These are phyloP conservation scores for Hebeloma cylindrosporum DNA, from an alignment of 768 basidiomycete genomes.

Conservation along the genomic window DNA sequence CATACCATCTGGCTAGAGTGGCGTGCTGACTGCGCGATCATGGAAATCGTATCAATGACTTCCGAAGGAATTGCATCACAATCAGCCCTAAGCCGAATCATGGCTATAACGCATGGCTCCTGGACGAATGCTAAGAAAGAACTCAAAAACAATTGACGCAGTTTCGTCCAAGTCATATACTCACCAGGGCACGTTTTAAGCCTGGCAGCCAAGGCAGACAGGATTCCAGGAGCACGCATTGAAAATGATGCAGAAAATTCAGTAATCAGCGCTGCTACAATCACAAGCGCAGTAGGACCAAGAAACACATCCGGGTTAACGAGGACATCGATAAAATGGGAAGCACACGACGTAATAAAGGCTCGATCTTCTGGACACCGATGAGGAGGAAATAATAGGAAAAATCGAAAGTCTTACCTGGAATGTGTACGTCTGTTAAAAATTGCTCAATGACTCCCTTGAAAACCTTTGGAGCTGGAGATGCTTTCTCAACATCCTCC, in stretches of 20 bases:
- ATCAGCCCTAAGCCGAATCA: slow-evolving; percentile 64
- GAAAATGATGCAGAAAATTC: slow-evolving; percentile 49
- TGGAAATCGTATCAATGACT: slow-evolving; percentile 41
- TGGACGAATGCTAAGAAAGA: slow-evolving; percentile 75
- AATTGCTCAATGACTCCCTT: slow-evolving; percentile 59
- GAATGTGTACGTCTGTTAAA: slow-evolving; percentile 43
- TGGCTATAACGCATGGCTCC: slow-evolving; percentile 69
- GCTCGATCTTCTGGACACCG: slow-evolving; percentile 7
- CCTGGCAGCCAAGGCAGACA: slow-evolving; percentile 35
- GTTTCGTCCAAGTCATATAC: too few species aligned
- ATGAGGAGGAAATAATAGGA: slow-evolving; percentile 6
- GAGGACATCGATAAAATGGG: slow-evolving; percentile 41
- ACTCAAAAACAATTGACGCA: too few species aligned
- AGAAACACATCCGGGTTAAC: slow-evolving; percentile 35
- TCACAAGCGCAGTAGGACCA: slow-evolving; percentile 62
- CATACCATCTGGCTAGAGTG: slow-evolving; percentile 61
- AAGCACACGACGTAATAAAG: slow-evolving; percentile 31
- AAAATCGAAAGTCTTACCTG: slow-evolving; percentile 39
- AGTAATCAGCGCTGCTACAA: slow-evolving; percentile 66
- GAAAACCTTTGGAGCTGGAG: slow-evolving; percentile 41
- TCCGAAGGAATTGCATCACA: slow-evolving; percentile 52
- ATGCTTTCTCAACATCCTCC: slow-evolving; percentile 34
- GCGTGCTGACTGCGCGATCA: slow-evolving; percentile 43
- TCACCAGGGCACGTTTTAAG: slow-evolving; percentile 23
- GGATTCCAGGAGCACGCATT: slow-evolving; percentile 44